Evolutionary conservation across 2,329 filamentous ascomycete genomes (phyloP).

Genomic region (Mollisia scopiformis): DNA sequence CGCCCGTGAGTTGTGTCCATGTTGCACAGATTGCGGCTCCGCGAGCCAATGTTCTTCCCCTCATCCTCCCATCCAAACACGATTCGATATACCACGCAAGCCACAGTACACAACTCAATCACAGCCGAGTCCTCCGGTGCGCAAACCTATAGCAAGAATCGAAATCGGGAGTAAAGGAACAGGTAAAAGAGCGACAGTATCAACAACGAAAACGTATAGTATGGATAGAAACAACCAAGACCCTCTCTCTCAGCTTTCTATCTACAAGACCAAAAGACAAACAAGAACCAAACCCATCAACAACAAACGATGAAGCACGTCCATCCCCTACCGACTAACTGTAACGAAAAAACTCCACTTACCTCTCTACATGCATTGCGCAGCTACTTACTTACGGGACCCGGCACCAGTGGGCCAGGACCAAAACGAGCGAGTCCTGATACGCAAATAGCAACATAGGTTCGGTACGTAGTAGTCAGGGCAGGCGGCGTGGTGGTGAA

Average conservation of each 20-base stretch:
- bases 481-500: neutral
- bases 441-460: neutral
- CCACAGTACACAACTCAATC: neutral
- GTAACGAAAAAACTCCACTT: too few species aligned
- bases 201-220: neutral
- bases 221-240: neutral
- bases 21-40: neutral
- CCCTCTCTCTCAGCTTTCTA: too few species aligned
- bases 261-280: too few species aligned
- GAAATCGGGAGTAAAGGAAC: neutral
- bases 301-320: too few species aligned
- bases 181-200: neutral
- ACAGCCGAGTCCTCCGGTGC: neutral
- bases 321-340: too few species aligned
- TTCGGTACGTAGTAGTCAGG: neutral
- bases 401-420: too few species aligned
- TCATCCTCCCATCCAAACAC: neutral
- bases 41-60: conserved; percentile 1
- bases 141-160: neutral
- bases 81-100: neutral
- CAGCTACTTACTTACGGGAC: neutral
- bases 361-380: too few species aligned
- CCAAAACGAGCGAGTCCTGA: too few species aligned
- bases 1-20: neutral
- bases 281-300: too few species aligned